A percentile compares a stretch with the other conserved stretches of the same genome.
Conservation (phyloP, 2,329 filamentous ascomycete species). For the Neofusicoccum ribis region DNA sequence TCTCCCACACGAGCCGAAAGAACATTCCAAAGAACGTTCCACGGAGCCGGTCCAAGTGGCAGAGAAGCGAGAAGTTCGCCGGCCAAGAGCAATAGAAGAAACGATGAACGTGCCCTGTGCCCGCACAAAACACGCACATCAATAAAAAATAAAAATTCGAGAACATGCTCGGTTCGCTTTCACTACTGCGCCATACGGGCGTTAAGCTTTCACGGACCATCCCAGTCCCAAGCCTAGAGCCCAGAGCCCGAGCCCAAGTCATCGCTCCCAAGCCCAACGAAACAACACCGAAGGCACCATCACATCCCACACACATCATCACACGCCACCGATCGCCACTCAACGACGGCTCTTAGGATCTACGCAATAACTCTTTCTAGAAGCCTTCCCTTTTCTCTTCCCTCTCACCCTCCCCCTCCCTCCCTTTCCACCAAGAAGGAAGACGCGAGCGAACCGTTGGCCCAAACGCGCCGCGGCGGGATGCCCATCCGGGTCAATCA, state of each 20-base stretch:
- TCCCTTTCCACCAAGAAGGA: background rate
- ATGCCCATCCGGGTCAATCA: background rate
- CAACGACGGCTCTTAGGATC: background rate
- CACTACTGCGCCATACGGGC: background rate
- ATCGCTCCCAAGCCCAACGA: background rate
- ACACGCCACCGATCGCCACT: background rate
- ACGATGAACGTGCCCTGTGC: background rate
- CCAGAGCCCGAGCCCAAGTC: background rate
- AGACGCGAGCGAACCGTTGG: background rate
- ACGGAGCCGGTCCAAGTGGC: background rate
- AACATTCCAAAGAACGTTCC: slow-evolving; percentile 11
- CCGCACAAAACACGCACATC: background rate
- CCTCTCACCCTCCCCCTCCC: background rate
- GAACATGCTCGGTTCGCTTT: background rate
- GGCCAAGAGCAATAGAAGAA: background rate
- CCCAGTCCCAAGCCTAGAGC: background rate
- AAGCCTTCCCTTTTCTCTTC: background rate
- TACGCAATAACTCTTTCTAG: background rate
- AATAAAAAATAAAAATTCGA: background rate
- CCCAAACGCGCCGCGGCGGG: background rate
- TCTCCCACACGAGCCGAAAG: slow-evolving; percentile 1
- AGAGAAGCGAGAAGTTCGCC: background rate
- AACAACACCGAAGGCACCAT: background rate
- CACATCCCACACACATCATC: background rate
- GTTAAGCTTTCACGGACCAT: slow-evolving; percentile 7